Evolutionary conservation across 257 asterid species (phyloP).

Genomic region (Solanum gracilifrons): DNA sequence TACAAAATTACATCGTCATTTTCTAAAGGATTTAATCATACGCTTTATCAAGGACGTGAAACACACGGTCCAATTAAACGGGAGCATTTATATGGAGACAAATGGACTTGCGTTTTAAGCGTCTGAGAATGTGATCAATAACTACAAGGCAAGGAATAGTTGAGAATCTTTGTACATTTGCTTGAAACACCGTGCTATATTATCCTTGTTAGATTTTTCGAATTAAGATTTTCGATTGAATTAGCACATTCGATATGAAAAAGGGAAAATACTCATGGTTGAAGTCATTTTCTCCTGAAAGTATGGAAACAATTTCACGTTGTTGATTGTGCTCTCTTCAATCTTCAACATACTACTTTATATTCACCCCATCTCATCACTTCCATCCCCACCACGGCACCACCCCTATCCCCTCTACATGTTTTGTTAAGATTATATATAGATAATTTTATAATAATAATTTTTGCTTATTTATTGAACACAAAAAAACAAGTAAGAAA

Average conservation of each 20-base stretch:
- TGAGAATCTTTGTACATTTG: conserved; percentile 35
- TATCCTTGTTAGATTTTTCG: background rate
- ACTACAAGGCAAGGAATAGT: conserved; percentile 3
- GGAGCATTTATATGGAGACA: background rate
- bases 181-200: background rate
- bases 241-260: background rate
- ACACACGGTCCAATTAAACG: background rate
- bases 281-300: background rate
- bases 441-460: background rate
- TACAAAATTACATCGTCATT: background rate
- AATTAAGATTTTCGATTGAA: no score
- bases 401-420: background rate
- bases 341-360: no score
- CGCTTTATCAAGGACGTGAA: background rate
- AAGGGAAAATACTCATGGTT: background rate
- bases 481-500: background rate
- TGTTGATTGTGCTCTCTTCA: no score
- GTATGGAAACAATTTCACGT: rapidly evolving
- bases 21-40: background rate
- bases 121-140: background rate
- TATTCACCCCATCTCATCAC: no score
- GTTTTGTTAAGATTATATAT: background rate
- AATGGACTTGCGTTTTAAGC: background rate
- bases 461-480: background rate
- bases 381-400: rapidly evolving